A percentile compares a stretch with the other conserved stretches of the same genome.
Conservation (phyloP, 2,329 filamentous ascomycete genomes). For the Monosporascus ibericus region DNA sequence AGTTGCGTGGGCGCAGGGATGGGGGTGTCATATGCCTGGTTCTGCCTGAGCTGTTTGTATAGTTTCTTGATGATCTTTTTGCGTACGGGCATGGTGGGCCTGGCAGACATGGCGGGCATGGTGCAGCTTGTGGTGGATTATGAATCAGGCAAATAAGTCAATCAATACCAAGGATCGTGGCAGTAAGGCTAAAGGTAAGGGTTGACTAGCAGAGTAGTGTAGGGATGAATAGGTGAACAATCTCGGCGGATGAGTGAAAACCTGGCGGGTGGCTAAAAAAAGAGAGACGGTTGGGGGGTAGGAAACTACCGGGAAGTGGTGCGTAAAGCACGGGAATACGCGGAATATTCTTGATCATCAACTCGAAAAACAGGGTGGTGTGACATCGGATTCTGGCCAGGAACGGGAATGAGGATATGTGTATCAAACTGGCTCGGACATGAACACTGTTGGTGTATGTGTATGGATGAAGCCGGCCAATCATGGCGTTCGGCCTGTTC, state of each 20-base stretch:
- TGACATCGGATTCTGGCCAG: no score
- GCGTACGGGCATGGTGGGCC: constrained; percentile 2
- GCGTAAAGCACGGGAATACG: no score
- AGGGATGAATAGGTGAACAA: background rate
- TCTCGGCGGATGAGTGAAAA: background rate
- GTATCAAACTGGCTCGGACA: no score
- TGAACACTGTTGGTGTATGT: background rate
- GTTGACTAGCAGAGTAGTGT: background rate
- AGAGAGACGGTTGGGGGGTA: background rate
- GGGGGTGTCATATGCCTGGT: constrained; percentile 17
- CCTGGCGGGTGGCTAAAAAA: background rate
- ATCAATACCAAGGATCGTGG: background rate
- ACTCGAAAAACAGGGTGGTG: no score
- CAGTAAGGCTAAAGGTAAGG: background rate
- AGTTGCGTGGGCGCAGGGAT: constrained; percentile 16
- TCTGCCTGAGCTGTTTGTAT: constrained; percentile 14
- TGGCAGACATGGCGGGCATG: background rate
- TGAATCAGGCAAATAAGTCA: background rate
- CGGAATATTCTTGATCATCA: no score
- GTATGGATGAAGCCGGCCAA: background rate
- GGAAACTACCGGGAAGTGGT: no score
- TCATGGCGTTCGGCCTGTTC: background rate
- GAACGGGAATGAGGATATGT: no score
- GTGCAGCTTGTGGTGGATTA: background rate
- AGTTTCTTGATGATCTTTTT: constrained; percentile 10